Percentiles rank a stretch among this genome's conserved stretches.
Evolutionary conservation across 345 rosid species (phyloP).

Genomic region (Camelina laxa): DNA sequence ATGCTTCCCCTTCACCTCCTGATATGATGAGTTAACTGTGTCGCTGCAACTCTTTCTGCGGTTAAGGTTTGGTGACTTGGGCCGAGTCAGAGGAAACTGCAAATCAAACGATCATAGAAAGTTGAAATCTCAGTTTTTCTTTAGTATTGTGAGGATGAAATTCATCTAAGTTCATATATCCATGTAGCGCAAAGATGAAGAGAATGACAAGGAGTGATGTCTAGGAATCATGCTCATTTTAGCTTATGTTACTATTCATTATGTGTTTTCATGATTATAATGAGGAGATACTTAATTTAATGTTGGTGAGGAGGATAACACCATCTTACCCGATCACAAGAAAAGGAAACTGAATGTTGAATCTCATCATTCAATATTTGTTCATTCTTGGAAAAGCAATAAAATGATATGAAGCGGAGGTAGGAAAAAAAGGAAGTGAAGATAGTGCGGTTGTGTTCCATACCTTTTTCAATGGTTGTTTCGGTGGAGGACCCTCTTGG

Average conservation of each 20-base stretch:
- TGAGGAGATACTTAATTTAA: background rate
- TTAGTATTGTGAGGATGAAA: background rate
- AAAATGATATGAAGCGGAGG: background rate
- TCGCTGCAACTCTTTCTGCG: slow-evolving; percentile 94
- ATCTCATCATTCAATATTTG: background rate
- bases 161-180: background rate
- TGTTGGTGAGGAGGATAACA: background rate
- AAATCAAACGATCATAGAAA: slow-evolving; percentile 12
- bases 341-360: slow-evolving; percentile 13
- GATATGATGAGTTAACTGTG: slow-evolving; percentile 48
- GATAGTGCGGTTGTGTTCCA: background rate
- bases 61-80: slow-evolving; percentile 69
- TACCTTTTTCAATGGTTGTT: slow-evolving; percentile 85
- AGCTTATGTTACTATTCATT: background rate
- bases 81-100: slow-evolving; percentile 86
- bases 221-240: background rate
- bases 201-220: background rate
- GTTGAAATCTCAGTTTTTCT: background rate
- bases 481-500: slow-evolving; percentile 86
- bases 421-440: background rate
- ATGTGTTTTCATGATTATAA: background rate
- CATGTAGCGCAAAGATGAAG: background rate
- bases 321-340: background rate
- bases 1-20: slow-evolving; percentile 59
- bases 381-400: background rate